phyloP scores from a whole-genome alignment of 345 rosid genomes.

The Lumnitzera littorea region DNA sequence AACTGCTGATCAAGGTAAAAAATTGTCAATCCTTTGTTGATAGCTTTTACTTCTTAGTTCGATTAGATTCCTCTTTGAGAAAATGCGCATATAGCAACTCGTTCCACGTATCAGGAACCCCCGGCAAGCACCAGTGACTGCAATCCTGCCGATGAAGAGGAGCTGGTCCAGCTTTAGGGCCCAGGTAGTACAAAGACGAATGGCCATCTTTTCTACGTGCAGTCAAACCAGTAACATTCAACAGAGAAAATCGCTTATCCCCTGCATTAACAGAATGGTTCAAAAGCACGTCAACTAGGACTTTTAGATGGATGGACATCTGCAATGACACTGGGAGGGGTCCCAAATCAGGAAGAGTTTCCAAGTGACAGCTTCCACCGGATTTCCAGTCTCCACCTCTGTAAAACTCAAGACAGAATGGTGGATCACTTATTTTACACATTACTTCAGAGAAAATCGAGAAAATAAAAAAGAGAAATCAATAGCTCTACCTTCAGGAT shows the following conservation, averaged over 20 bases:
- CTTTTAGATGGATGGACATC: slow-evolving; percentile 25
- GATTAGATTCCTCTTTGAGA: slow-evolving; percentile 24
- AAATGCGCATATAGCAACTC: slow-evolving; percentile 48
- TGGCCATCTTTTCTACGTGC: slow-evolving; percentile 71
- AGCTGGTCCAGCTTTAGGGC: slow-evolving; percentile 34
- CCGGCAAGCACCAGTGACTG: slow-evolving; percentile 92
- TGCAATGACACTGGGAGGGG: slow-evolving; percentile 22
- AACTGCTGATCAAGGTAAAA: too few species aligned
- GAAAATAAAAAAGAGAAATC: too few species aligned
- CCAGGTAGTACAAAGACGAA: slow-evolving; percentile 54
- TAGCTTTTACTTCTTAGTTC: slow-evolving; percentile 5
- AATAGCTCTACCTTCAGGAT: too few species aligned
- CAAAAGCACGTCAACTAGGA: slow-evolving; percentile 28
- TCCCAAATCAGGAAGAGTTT: slow-evolving; percentile 55
- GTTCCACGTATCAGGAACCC: slow-evolving; percentile 77
- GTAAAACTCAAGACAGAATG: slow-evolving; percentile 7
- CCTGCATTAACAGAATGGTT: slow-evolving; percentile 21
- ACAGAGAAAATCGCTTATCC: slow-evolving; percentile 23
- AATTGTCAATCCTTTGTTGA: slow-evolving; percentile 8
- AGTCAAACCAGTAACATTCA: slow-evolving; percentile 63
- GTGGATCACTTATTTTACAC: too few species aligned
- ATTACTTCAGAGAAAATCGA: too few species aligned
- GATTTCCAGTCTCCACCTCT: slow-evolving; percentile 63
- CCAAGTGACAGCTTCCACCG: slow-evolving; percentile 57
- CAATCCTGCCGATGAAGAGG: slow-evolving; percentile 68